phyloP scores from a whole-genome alignment of 805 yeast genomes.

The Huiozyma sinensis region DNA sequence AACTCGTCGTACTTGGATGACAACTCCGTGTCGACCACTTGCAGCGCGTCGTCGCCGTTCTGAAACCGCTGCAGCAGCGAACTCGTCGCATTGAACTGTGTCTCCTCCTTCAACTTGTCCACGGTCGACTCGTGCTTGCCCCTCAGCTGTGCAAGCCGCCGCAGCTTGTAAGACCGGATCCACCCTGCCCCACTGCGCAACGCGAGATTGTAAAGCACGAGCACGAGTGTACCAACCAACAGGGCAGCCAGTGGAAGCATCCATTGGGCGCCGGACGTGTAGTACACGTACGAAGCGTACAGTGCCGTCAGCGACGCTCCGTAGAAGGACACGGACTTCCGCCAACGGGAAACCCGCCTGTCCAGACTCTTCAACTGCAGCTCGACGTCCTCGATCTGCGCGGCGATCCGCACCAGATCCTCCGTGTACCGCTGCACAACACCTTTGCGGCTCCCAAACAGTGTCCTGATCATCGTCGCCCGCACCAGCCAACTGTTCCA shows the following conservation, averaged over 20 bases:
- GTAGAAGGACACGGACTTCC: no score
- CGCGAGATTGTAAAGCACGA: neutral
- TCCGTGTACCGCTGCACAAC: slow-evolving; percentile 21
- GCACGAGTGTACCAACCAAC: neutral
- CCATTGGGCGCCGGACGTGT: neutral
- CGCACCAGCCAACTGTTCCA: no score
- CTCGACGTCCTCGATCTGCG: slow-evolving; percentile 14
- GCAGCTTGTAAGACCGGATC: slow-evolving; percentile 7
- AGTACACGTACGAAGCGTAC: no score
- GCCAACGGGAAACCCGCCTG: no score
- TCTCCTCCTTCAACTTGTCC: slow-evolving; percentile 56
- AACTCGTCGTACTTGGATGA: slow-evolving; percentile 30
- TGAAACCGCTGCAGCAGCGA: slow-evolving; percentile 58
- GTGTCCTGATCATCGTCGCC: neutral
- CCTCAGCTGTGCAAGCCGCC: slow-evolving; percentile 28
- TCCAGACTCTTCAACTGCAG: no score
- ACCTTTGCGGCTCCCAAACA: slow-evolving; percentile 6
- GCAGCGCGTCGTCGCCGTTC: slow-evolving; percentile 38
- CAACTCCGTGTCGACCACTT: slow-evolving; percentile 35
- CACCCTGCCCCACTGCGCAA: neutral
- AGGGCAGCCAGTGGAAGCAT: neutral
- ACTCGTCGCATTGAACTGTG: slow-evolving; percentile 67
- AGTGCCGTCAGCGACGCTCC: no score
- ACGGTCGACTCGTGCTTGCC: slow-evolving; percentile 43
- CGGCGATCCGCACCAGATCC: slow-evolving; percentile 20